Percentiles rank a stretch among this genome's conserved stretches.
Evolutionary conservation across 345 rosid species (phyloP).

Genomic region (Pugionium dolabratum): DNA sequence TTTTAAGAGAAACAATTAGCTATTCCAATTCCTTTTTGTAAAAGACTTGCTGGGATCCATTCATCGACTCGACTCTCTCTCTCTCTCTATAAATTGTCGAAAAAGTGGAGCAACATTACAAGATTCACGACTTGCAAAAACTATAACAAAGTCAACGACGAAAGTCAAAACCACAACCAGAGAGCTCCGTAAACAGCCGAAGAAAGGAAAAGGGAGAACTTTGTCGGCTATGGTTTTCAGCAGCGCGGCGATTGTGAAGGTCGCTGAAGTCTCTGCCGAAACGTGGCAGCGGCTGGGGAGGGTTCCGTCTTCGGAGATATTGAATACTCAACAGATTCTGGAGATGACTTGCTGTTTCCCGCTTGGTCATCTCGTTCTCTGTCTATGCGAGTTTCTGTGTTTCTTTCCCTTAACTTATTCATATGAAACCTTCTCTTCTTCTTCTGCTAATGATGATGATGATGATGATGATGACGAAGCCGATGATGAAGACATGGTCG

Average conservation of each 20-base stretch:
- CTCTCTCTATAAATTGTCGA: background rate
- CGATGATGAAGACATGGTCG: background rate
- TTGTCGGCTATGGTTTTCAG: constrained; percentile 55
- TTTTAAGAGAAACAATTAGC: background rate
- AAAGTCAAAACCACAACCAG: constrained; percentile 5
- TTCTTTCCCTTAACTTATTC: constrained; percentile 51
- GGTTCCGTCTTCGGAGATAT: constrained; percentile 47
- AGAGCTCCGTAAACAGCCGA: background rate
- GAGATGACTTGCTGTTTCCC: constrained; percentile 55
- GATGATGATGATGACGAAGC: too few species aligned
- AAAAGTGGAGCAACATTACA: too few species aligned
- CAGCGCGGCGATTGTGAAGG: constrained; percentile 44
- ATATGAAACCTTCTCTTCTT: constrained; percentile 32
- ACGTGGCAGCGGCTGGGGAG: constrained; percentile 51
- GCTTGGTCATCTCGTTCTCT: constrained; percentile 55
- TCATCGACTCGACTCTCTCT: background rate
- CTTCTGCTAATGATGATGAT: constrained; percentile 8
- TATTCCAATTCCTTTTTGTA: background rate
- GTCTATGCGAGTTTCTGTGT: constrained; percentile 59
- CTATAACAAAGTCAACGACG: constrained; percentile 3
- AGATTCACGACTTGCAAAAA: too few species aligned
- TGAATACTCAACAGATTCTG: constrained; percentile 48
- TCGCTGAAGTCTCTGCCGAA: constrained; percentile 53
- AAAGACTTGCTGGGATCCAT: background rate
- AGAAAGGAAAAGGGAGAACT: background rate